Evolutionary conservation across 179 eudicot genomes (phyloP).

Genomic region (Silene coronaria): DNA sequence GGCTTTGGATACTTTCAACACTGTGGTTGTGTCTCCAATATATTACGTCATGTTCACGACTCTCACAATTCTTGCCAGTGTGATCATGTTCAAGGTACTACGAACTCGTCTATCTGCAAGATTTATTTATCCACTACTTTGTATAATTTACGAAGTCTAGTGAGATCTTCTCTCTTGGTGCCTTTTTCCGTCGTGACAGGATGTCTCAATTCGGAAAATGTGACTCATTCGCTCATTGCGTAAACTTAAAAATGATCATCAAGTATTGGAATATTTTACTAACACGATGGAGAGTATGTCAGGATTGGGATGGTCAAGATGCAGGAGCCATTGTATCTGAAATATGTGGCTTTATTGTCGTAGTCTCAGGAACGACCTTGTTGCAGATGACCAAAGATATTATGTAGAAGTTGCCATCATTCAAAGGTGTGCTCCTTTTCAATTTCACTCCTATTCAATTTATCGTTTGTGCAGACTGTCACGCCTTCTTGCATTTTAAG

Average conservation of each 20-base stretch:
- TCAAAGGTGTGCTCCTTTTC: constrained; percentile 33
- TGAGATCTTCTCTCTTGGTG: no score
- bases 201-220: no score
- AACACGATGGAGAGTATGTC: constrained; percentile 9
- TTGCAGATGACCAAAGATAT: constrained; percentile 50
- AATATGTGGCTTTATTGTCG: constrained; percentile 53
- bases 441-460: no score
- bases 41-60: constrained; percentile 74
- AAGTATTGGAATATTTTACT: neutral
- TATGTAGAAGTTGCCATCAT: constrained; percentile 46
- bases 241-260: neutral
- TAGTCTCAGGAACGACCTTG: constrained; percentile 50
- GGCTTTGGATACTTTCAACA: constrained; percentile 72
- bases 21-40: constrained; percentile 67
- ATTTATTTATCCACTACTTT: neutral
- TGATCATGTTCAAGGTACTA: constrained; percentile 67
- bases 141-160: no score
- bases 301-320: constrained; percentile 66
- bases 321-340: constrained; percentile 42
- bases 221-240: neutral
- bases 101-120: neutral
- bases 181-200: no score
- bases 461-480: no score
- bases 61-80: constrained; percentile 62
- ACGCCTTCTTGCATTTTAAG: neutral